A percentile compares a stretch with the other conserved stretches of the same genome.
phyloP scores from a whole-genome alignment of 805 yeast genomes.

The Candida sithepensis region DNA sequence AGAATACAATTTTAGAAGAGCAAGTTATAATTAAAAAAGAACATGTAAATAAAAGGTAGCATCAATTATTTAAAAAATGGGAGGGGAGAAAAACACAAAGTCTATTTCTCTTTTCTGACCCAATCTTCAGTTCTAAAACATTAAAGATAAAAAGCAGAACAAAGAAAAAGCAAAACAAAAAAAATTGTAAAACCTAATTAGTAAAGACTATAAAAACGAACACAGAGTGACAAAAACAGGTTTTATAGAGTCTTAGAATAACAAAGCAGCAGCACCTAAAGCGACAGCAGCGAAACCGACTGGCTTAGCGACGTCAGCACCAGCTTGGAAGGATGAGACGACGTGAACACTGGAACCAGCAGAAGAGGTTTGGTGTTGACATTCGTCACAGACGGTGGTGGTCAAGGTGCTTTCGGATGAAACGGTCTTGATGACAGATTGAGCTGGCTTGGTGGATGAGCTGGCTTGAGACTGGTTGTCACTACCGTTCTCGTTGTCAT shows the following conservation, averaged over 20 bases:
- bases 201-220: not conserved
- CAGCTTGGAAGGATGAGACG: conserved; percentile 8
- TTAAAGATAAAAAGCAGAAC: too few relatives aligned
- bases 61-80: too few relatives aligned
- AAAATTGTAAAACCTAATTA: not conserved
- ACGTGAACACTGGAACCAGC: conserved; percentile 5
- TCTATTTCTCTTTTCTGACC: too few relatives aligned
- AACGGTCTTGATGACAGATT: not conserved
- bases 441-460: not conserved
- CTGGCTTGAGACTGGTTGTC: too few relatives aligned
- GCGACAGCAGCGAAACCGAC: conserved; percentile 11
- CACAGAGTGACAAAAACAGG: not conserved
- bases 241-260: not conserved
- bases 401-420: too few relatives aligned
- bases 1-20: too few relatives aligned
- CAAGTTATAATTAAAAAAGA: too few relatives aligned
- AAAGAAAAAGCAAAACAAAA: not conserved
- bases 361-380: not conserved
- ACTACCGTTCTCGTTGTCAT: too few relatives aligned
- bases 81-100: too few relatives aligned
- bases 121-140: too few relatives aligned
- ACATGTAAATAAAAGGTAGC: too few relatives aligned
- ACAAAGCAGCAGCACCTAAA: conserved; percentile 12
- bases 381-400: too few relatives aligned
- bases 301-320: conserved; percentile 7